Conservation (phyloP, 2,329 filamentous ascomycete species). For the Talaromyces sp. region DNA sequence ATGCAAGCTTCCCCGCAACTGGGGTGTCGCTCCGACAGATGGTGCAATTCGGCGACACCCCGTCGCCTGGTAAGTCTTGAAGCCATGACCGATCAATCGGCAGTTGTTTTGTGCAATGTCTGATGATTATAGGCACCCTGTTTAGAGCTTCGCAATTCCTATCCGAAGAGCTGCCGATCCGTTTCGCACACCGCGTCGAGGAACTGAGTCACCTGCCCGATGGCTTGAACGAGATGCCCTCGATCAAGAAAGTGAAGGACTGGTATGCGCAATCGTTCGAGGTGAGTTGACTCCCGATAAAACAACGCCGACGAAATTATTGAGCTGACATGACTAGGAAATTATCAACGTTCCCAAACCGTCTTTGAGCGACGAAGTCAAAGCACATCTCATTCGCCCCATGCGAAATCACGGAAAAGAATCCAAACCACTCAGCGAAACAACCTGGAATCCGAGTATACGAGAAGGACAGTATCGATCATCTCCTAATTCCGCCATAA, state of each 20-base stretch:
- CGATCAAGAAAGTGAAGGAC: conserved; percentile 88
- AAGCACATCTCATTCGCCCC: conserved; percentile 65
- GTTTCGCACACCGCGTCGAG: conserved; percentile 91
- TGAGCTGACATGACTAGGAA: conserved; percentile 53
- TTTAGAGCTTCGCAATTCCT: conserved; percentile 98
- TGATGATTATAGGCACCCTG: conserved; percentile 65
- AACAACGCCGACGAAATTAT: conserved; percentile 22
- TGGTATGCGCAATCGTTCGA: conserved; percentile 99
- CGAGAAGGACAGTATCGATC: conserved; percentile 73
- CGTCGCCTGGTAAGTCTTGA: conserved; percentile 69
- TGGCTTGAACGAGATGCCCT: conserved; percentile 96
- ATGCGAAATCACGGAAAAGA: conserved; percentile 52
- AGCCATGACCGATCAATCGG: conserved; percentile 27
- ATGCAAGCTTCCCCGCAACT: conserved; percentile 93
- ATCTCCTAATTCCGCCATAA: conserved; percentile 31
- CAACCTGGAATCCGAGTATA: conserved; percentile 86
- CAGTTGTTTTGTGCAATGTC: background rate
- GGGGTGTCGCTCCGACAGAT: conserved; percentile 96
- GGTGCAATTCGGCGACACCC: conserved; percentile 96
- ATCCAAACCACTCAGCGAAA: conserved; percentile 69
- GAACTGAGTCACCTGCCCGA: conserved; percentile 90
- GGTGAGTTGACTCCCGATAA: conserved; percentile 49
- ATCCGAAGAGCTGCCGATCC: conserved; percentile 95
- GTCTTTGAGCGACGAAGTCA: conserved; percentile 68
- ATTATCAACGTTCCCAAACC: conserved; percentile 84